Percentiles rank a stretch among this genome's conserved stretches.
Evolutionary conservation across 1,284 basidiomycete species (phyloP).

Genomic region (Ganoderma boninense): DNA sequence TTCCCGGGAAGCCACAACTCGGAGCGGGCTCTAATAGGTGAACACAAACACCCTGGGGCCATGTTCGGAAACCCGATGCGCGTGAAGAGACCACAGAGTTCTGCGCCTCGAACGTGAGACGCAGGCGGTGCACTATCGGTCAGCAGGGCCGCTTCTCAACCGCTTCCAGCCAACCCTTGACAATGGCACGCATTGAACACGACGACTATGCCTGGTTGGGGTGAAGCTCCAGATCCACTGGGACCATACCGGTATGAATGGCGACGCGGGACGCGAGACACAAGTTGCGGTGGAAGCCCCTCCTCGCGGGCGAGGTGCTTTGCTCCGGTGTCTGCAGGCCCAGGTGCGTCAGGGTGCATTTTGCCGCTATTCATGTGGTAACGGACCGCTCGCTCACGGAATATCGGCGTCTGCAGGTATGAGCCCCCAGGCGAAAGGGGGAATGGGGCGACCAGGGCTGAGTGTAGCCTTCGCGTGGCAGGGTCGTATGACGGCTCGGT

Average conservation of each 20-base stretch:
- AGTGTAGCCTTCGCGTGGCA: not conserved
- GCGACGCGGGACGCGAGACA: not conserved
- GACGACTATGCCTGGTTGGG: conserved; percentile 1
- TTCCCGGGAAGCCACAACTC: not conserved
- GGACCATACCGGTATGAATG: not conserved
- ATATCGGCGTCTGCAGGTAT: not conserved
- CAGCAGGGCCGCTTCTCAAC: conserved; percentile 6
- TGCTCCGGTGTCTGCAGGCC: conserved; percentile 4
- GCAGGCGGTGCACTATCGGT: not conserved
- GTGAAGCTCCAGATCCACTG: conserved; percentile 3
- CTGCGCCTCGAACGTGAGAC: conserved; percentile 5
- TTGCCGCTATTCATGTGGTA: not conserved
- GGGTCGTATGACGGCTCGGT: conserved; percentile 6
- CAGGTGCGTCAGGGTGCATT: conserved; percentile 6
- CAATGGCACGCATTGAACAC: conserved; percentile 9
- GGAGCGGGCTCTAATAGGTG: not conserved
- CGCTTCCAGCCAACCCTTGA: conserved; percentile 2
- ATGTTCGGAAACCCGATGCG: conserved; percentile 2
- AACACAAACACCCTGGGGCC: not conserved
- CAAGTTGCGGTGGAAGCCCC: not conserved
- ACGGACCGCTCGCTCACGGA: not conserved
- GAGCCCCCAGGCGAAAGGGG: not conserved
- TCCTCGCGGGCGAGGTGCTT: not conserved
- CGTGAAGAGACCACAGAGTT: conserved; percentile 9
- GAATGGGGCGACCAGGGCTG: not conserved